Evolutionary conservation across 208 protist genomes (phyloP).

Genomic region (Leishmania martiniquensis): DNA sequence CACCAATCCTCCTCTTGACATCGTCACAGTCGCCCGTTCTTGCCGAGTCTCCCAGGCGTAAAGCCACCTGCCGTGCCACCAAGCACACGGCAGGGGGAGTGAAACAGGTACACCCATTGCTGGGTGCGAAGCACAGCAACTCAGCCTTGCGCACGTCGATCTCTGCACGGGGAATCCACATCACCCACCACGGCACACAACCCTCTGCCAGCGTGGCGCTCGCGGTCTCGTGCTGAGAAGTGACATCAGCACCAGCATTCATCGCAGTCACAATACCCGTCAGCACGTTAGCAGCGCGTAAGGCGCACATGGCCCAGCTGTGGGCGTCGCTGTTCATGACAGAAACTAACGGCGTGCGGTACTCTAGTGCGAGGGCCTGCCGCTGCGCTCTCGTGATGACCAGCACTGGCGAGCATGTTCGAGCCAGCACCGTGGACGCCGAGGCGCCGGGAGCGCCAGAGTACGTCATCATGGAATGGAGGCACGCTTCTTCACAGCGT

Average conservation of each 20-base stretch:
- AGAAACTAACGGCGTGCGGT: neutral
- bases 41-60: neutral
- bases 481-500: neutral
- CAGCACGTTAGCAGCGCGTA: neutral
- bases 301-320: constrained; percentile 23
- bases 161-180: neutral
- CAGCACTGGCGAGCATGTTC: neutral
- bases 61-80: neutral
- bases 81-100: constrained; percentile 1
- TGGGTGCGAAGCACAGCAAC: constrained; percentile 16
- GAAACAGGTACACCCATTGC: neutral
- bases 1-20: neutral
- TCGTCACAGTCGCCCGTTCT: neutral
- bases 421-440: neutral
- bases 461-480: neutral
- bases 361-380: neutral
- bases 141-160: constrained; percentile 12
- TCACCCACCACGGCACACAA: neutral
- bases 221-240: neutral
- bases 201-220: neutral
- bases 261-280: neutral
- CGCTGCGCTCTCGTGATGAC: neutral
- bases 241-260: neutral
- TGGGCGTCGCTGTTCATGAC: constrained; percentile 12
- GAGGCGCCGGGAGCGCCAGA: neutral